These are phyloP conservation scores for Paraphoma chrysanthemicola DNA, from an alignment of 2,329 filamentous ascomycete genomes.

Conservation along the genomic window DNA sequence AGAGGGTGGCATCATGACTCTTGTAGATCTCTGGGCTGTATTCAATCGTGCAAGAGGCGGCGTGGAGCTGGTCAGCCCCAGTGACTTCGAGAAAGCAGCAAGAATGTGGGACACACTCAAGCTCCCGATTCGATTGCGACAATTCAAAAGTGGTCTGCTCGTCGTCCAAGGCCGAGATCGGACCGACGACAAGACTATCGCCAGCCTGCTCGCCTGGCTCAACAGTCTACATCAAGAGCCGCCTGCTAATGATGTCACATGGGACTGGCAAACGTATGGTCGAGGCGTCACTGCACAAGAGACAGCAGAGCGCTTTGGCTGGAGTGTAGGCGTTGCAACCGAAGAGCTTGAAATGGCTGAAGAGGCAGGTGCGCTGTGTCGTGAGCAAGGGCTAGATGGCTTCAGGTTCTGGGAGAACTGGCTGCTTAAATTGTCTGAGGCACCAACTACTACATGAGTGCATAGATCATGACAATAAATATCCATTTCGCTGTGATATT, in stretches of 20 bases:
- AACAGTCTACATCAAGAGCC: conserved; percentile 72
- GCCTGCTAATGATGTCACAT: conserved; percentile 69
- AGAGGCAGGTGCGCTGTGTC: conserved; percentile 83
- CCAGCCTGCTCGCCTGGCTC: conserved; percentile 78
- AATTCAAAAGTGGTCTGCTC: conserved; percentile 92
- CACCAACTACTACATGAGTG: not conserved
- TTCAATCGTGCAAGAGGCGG: conserved; percentile 94
- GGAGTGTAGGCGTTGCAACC: conserved; percentile 94
- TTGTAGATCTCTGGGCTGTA: conserved; percentile 59
- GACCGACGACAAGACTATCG: conserved; percentile 89
- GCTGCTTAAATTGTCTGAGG: conserved; percentile 29
- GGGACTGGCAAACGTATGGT: conserved; percentile 81
- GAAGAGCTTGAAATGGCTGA: conserved; percentile 98
- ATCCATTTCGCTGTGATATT: not conserved
- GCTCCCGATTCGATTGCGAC: conserved; percentile 83
- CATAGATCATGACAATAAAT: not conserved
- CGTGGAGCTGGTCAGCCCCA: conserved; percentile 90
- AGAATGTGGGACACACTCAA: conserved; percentile 86
- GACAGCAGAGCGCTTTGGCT: conserved; percentile 86
- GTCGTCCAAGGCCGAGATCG: conserved; percentile 89
- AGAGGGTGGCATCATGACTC: conserved; percentile 49
- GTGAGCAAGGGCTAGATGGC: conserved; percentile 91
- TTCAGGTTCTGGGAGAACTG: conserved; percentile 91
- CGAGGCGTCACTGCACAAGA: conserved; percentile 89
- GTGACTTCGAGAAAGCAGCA: conserved; percentile 90